Evolutionary conservation across 2,329 filamentous ascomycete genomes (phyloP).

Genomic region (Tolypocladium paradoxum): DNA sequence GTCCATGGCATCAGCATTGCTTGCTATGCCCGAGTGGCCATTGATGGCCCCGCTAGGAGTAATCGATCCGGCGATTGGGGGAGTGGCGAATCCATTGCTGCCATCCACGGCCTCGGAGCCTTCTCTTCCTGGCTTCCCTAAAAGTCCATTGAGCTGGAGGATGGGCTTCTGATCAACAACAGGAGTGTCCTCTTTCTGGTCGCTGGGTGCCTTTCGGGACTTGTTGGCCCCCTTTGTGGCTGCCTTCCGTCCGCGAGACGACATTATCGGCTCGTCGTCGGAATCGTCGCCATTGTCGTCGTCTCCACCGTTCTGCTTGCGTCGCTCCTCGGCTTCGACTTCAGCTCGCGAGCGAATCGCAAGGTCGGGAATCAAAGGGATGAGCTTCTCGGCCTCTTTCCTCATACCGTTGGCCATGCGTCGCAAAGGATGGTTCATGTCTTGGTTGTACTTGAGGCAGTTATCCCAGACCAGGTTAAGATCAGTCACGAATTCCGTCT

Average conservation of each 20-base stretch:
- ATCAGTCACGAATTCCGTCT: slow-evolving; percentile 89
- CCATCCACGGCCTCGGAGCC: slow-evolving; percentile 74
- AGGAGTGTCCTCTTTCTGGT: slow-evolving; percentile 70
- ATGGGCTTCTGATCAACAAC: slow-evolving; percentile 63
- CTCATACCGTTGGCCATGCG: slow-evolving; percentile 95
- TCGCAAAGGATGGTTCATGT: slow-evolving; percentile 73
- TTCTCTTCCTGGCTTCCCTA: slow-evolving; percentile 47
- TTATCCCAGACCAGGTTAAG: slow-evolving; percentile 95
- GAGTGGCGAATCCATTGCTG: slow-evolving; percentile 79
- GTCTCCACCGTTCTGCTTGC: slow-evolving; percentile 76
- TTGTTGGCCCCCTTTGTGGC: slow-evolving; percentile 65
- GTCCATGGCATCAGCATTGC: slow-evolving; percentile 78
- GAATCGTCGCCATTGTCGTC: slow-evolving; percentile 81
- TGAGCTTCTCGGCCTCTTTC: slow-evolving; percentile 93
- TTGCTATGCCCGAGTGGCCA: slow-evolving; percentile 54
- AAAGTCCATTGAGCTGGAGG: slow-evolving; percentile 53
- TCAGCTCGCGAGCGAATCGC: slow-evolving; percentile 83
- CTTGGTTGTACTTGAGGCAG: slow-evolving; percentile 90
- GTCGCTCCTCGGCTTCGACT: slow-evolving; percentile 77
- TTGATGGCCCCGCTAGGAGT: slow-evolving; percentile 61
- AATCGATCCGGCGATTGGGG: slow-evolving; percentile 60
- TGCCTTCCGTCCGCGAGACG: slow-evolving; percentile 83
- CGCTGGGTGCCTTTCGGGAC: slow-evolving; percentile 62
- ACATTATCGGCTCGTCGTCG: slow-evolving; percentile 97
- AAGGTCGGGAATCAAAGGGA: slow-evolving; percentile 89